A percentile compares a stretch with the other conserved stretches of the same genome.
Conservation (phyloP, 169 alveolate genomes). For the Sarcocystis neurona region DNA sequence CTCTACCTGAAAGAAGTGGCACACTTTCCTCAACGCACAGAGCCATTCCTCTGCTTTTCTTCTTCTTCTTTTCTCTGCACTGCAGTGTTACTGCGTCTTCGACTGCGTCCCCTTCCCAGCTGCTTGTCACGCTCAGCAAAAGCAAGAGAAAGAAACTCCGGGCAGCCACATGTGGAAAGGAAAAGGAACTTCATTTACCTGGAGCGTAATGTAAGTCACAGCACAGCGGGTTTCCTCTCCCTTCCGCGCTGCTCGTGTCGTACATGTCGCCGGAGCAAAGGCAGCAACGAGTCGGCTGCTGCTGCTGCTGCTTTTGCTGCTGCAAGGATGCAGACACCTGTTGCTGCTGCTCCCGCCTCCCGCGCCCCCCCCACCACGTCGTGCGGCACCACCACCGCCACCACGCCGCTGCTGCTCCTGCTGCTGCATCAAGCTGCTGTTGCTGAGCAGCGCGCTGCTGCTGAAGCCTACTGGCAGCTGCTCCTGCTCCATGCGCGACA, state of each 20-base stretch:
- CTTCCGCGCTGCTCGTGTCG: slow-evolving; percentile 18
- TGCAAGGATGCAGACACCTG: not conserved
- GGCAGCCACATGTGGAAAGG: too few species aligned
- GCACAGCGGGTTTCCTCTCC: slow-evolving; percentile 10
- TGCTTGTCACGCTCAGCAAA: too few species aligned
- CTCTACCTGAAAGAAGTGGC: too few species aligned
- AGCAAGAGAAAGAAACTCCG: too few species aligned
- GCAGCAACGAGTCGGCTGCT: not conserved
- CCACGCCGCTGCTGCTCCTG: not conserved
- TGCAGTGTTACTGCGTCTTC: too few species aligned
- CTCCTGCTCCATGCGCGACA: slow-evolving; percentile 3
- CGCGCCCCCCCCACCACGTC: not conserved
- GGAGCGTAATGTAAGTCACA: slow-evolving; percentile 7
- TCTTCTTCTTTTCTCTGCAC: too few species aligned
- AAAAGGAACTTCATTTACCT: too few species aligned
- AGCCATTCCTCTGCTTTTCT: too few species aligned
- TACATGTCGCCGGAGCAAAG: too few species aligned
- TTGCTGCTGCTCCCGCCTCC: not conserved
- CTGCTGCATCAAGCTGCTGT: not conserved
- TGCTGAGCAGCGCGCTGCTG: not conserved
- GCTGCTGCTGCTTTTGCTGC: not conserved
- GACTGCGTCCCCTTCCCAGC: too few species aligned
- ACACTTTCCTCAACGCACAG: too few species aligned
- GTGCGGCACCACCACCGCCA: too few species aligned
- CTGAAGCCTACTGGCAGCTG: not conserved